phyloP scores from a whole-genome alignment of 2,329 filamentous ascomycete genomes.

The Botryotinia convoluta region DNA sequence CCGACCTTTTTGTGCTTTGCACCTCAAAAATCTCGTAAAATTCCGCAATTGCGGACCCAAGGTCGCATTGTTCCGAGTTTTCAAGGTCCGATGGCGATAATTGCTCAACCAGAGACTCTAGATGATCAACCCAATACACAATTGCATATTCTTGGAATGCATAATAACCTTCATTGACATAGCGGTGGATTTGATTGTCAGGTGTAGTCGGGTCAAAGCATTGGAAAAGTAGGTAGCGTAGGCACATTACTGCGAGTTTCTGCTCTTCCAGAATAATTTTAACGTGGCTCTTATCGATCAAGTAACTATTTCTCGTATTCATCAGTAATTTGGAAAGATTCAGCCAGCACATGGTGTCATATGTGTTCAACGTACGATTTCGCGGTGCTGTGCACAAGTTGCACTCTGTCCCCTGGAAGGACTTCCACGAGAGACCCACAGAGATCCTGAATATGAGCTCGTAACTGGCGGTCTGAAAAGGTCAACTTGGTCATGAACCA shows the following conservation, averaged over 20 bases:
- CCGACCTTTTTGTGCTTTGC: background rate
- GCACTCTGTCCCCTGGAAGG: slow-evolving; percentile 33
- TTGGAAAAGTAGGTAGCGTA: slow-evolving; percentile 35
- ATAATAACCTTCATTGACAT: slow-evolving; percentile 26
- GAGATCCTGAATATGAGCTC: slow-evolving; percentile 36
- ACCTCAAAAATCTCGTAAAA: slow-evolving; percentile 12
- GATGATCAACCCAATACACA: slow-evolving; percentile 35
- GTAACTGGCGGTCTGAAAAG: slow-evolving; percentile 26
- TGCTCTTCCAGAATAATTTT: slow-evolving; percentile 24
- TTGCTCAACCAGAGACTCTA: slow-evolving; percentile 16
- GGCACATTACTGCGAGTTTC: slow-evolving; percentile 33
- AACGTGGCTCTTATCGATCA: slow-evolving; percentile 22
- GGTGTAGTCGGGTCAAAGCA: slow-evolving; percentile 28
- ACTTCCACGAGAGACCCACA: slow-evolving; percentile 41
- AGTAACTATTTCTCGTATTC: slow-evolving; percentile 18
- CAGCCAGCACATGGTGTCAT: no score
- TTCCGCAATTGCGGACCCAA: slow-evolving; percentile 23
- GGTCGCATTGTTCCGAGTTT: slow-evolving; percentile 23
- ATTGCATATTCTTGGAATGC: slow-evolving; percentile 37
- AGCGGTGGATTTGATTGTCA: background rate
- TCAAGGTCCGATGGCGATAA: background rate
- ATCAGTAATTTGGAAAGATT: background rate
- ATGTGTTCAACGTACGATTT: slow-evolving; percentile 32
- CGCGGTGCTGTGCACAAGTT: slow-evolving; percentile 42
- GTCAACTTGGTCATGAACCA: background rate